Percentiles rank a stretch among this genome's conserved stretches.
phyloP scores from a whole-genome alignment of 129 eudicot genomes.

The Lonicera japonica region DNA sequence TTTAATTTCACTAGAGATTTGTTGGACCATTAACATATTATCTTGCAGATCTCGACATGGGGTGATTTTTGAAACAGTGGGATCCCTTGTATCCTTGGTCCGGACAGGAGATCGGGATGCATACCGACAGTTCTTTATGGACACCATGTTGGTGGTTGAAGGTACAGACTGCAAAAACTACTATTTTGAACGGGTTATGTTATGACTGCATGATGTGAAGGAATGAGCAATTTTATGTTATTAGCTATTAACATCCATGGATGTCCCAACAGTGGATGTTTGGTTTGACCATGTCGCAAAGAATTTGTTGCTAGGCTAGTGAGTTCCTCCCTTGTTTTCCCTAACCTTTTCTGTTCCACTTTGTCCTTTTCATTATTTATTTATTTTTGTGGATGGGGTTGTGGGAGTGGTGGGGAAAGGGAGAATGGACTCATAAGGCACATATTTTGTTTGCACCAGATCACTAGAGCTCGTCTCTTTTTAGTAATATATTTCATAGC shows the following conservation, averaged over 20 bases:
- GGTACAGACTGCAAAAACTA: constrained; percentile 32
- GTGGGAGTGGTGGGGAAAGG: no score
- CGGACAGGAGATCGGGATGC: constrained; percentile 89
- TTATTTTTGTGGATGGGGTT: no score
- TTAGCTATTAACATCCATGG: neutral
- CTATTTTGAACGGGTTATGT: constrained; percentile 1
- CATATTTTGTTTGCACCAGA: neutral
- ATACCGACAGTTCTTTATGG: constrained; percentile 76
- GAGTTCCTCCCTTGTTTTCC: neutral
- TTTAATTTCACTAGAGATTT: neutral
- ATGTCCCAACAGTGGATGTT: neutral
- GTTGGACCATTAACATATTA: constrained; percentile 10
- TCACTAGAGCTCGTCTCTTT: neutral
- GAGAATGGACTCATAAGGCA: no score
- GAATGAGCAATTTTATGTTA: constrained; percentile 1
- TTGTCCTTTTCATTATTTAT: no score
- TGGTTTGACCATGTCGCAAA: neutral
- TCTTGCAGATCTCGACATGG: constrained; percentile 68
- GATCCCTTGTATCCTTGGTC: constrained; percentile 72
- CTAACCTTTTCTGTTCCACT: neutral
- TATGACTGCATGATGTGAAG: neutral
- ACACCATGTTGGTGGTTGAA: constrained; percentile 54
- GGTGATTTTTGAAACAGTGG: constrained; percentile 69
- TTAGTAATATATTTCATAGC: neutral
- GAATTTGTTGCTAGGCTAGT: neutral